Conservation (phyloP, 768 basidiomycete genomes). For the Calocybe gangraenosa region DNA sequence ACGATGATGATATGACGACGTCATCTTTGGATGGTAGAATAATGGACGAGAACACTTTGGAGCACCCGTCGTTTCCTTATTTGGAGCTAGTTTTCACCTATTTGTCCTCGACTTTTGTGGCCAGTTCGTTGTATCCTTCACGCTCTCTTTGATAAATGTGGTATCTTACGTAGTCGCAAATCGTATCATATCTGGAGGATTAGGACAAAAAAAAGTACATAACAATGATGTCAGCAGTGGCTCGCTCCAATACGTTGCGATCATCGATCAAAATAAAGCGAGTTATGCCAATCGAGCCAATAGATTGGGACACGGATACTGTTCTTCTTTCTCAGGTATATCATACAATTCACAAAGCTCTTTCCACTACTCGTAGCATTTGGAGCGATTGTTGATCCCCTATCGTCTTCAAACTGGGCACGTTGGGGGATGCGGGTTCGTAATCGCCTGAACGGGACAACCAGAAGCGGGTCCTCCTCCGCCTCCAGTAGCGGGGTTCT, state of each 20-base stretch:
- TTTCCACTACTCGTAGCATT: not conserved
- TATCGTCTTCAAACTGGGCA: conserved; percentile 11
- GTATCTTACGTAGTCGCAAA: too few relatives aligned
- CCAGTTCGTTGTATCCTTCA: too few relatives aligned
- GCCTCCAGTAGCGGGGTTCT: conserved; percentile 15
- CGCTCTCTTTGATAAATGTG: too few relatives aligned
- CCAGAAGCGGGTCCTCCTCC: conserved; percentile 11
- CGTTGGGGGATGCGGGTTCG: conserved; percentile 19
- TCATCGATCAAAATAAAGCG: too few relatives aligned
- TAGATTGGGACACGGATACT: not conserved
- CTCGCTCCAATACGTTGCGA: not conserved
- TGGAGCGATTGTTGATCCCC: not conserved
- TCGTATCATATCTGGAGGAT: too few relatives aligned
- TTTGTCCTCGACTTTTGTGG: not conserved
- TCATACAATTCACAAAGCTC: not conserved
- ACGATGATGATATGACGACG: conserved; percentile 11
- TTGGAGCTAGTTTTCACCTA: too few relatives aligned
- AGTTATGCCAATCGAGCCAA: too few relatives aligned
- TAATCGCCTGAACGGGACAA: conserved; percentile 12
- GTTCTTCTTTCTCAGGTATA: not conserved
- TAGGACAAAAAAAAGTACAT: not conserved
- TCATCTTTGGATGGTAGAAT: conserved; percentile 7
- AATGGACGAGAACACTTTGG: too few relatives aligned
- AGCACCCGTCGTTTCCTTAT: too few relatives aligned
- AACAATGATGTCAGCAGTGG: not conserved